phyloP scores from a whole-genome alignment of 352 stramenopile genomes.

The Halophytophthora polymorphica region DNA sequence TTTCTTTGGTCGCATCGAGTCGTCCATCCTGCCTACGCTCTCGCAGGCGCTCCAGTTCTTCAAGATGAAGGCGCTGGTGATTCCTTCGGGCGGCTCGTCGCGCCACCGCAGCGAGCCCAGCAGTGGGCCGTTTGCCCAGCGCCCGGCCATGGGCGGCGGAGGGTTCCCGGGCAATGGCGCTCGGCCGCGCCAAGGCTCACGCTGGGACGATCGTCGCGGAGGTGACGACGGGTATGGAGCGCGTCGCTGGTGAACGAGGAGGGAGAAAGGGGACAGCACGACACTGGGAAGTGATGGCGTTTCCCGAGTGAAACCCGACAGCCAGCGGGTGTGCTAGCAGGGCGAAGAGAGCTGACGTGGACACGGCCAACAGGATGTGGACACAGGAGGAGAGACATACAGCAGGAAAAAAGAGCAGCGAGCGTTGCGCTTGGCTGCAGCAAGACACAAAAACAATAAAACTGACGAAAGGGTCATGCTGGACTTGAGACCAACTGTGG shows the following conservation, averaged over 20 bases:
- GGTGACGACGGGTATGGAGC: conserved; percentile 19
- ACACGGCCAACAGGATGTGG: too few species aligned
- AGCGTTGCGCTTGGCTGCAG: too few species aligned
- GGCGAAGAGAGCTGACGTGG: too few species aligned
- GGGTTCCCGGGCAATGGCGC: conserved; percentile 33
- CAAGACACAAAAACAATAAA: conserved; percentile 13
- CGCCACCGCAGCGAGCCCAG: conserved; percentile 37
- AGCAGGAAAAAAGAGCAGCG: background rate
- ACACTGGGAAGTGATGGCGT: too few species aligned
- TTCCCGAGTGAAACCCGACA: too few species aligned
- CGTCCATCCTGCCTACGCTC: conserved; percentile 74
- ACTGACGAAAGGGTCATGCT: background rate
- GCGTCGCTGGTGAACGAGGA: conserved; percentile 35
- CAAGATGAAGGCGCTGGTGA: conserved; percentile 85
- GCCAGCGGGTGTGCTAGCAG: too few species aligned
- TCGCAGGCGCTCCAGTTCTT: conserved; percentile 86
- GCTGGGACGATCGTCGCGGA: conserved; percentile 67
- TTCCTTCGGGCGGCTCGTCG: conserved; percentile 37
- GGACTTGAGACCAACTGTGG: too few species aligned
- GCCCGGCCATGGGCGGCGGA: conserved; percentile 29
- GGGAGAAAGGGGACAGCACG: too few species aligned
- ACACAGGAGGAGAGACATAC: too few species aligned
- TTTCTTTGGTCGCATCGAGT: conserved; percentile 88
- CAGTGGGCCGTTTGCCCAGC: conserved; percentile 63
- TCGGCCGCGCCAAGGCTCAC: conserved; percentile 56